Evolutionary conservation across 768 basidiomycete species (phyloP).

Genomic region (Tremella fuciformis): DNA sequence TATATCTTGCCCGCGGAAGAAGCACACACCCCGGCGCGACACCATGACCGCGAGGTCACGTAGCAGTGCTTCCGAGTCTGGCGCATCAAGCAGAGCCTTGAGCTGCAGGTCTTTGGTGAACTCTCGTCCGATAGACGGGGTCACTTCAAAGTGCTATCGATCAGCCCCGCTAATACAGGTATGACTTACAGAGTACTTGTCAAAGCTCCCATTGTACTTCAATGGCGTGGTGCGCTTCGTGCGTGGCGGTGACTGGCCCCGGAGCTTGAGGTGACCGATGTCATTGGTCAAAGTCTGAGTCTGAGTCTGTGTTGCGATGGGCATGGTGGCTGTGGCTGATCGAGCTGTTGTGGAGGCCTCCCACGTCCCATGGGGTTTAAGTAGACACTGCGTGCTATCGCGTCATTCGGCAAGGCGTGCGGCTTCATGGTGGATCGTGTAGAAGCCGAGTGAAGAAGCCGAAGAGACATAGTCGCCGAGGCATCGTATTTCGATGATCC

Average conservation of each 20-base stretch:
- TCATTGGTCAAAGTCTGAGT: no score
- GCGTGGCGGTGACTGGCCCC: background rate
- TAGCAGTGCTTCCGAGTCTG: conserved; percentile 58
- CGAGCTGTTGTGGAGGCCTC: no score
- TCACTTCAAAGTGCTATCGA: conserved; percentile 48
- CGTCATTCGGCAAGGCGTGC: no score
- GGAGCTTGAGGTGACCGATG: no score
- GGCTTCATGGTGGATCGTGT: no score
- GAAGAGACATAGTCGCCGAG: no score
- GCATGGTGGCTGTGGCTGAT: no score
- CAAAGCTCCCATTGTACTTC: conserved; percentile 32
- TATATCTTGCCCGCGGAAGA: conserved; percentile 51
- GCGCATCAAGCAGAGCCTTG: conserved; percentile 55
- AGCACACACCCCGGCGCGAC: conserved; percentile 51
- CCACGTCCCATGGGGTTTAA: no score
- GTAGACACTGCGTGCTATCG: no score
- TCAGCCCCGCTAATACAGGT: background rate
- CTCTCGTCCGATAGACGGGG: conserved; percentile 61
- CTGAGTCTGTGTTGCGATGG: no score
- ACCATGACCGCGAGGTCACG: conserved; percentile 60
- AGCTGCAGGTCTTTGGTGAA: conserved; percentile 58
- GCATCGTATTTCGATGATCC: no score
- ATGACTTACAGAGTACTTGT: conserved; percentile 20
- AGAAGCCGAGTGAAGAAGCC: no score
- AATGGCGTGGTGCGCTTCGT: conserved; percentile 19